Conservation (phyloP, 2,329 filamentous ascomycete species). For the Diplodia sapinea region DNA sequence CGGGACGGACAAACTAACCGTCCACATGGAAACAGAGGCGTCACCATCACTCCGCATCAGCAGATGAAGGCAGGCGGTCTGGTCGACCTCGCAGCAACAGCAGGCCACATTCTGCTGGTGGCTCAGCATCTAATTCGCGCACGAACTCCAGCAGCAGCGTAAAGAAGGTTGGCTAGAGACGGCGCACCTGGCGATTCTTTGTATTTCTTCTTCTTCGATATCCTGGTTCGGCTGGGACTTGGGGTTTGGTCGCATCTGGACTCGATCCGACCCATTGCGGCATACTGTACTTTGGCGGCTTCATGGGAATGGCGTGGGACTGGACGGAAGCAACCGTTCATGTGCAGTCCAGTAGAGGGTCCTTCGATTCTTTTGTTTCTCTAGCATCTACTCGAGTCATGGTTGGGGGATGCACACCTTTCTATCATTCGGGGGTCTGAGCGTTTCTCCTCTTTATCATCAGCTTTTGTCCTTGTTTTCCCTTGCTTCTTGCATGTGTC, state of each 20-base stretch:
- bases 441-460: constrained; percentile 26
- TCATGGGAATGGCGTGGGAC: constrained; percentile 25
- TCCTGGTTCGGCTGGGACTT: constrained; percentile 13
- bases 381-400: constrained; percentile 22
- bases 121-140: constrained; percentile 25
- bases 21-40: constrained; percentile 43
- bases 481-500: not conserved
- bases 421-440: constrained; percentile 24
- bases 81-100: constrained; percentile 50
- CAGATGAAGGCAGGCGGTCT: constrained; percentile 45
- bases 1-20: constrained; percentile 30
- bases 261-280: constrained; percentile 23
- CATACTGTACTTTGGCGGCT: constrained; percentile 28
- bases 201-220: constrained; percentile 26
- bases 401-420: constrained; percentile 22
- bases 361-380: constrained; percentile 24
- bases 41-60: constrained; percentile 41
- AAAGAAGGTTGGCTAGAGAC: constrained; percentile 26
- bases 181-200: constrained; percentile 22
- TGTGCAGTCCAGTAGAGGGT: constrained; percentile 24
- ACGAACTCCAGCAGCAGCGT: constrained; percentile 30
- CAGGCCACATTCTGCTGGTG: constrained; percentile 44
- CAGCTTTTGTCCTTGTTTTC: constrained; percentile 14
- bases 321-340: constrained; percentile 21
- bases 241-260: constrained; percentile 23